Percentiles rank a stretch among this genome's conserved stretches.
Evolutionary conservation across 1,139 yeast species (phyloP).

Genomic region (Yamadazyma songkhlaensis): DNA sequence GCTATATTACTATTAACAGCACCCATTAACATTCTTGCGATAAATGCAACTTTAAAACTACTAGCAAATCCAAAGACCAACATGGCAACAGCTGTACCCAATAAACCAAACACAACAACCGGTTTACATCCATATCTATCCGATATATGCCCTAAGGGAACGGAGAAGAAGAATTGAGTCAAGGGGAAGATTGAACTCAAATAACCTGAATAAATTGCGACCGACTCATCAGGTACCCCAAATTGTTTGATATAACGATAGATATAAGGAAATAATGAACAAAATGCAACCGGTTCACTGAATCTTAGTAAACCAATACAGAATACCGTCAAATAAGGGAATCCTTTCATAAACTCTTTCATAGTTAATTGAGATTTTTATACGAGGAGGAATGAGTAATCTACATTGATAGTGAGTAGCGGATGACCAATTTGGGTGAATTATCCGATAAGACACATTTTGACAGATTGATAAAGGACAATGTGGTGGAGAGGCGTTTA

Average conservation of each 20-base stretch:
- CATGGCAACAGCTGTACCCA: conserved; percentile 49
- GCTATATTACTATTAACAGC: conserved; percentile 59
- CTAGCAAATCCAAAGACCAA: conserved; percentile 51
- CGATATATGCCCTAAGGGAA: conserved; percentile 57
- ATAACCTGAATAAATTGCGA: conserved; percentile 57
- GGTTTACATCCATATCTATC: conserved; percentile 56
- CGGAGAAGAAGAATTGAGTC: conserved; percentile 51
- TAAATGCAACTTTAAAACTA: conserved; percentile 47
- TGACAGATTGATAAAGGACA: too few relatives aligned
- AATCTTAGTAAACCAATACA: conserved; percentile 5
- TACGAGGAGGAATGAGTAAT: background rate
- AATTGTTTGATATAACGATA: conserved; percentile 61
- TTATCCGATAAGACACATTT: too few relatives aligned
- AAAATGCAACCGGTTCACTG: conserved; percentile 61
- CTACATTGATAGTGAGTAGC: background rate
- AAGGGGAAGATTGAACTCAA: conserved; percentile 54
- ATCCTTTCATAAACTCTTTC: conserved; percentile 4
- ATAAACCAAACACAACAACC: conserved; percentile 46
- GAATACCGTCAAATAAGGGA: conserved; percentile 4
- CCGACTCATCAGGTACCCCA: conserved; percentile 45
- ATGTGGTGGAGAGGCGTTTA: too few relatives aligned
- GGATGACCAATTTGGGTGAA: too few relatives aligned
- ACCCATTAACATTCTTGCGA: conserved; percentile 52
- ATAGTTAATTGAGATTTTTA: background rate
- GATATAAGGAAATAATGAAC: conserved; percentile 60